Conservation (phyloP, 2,329 filamentous ascomycete species). For the Cephalotrichum gorgonifer region DNA sequence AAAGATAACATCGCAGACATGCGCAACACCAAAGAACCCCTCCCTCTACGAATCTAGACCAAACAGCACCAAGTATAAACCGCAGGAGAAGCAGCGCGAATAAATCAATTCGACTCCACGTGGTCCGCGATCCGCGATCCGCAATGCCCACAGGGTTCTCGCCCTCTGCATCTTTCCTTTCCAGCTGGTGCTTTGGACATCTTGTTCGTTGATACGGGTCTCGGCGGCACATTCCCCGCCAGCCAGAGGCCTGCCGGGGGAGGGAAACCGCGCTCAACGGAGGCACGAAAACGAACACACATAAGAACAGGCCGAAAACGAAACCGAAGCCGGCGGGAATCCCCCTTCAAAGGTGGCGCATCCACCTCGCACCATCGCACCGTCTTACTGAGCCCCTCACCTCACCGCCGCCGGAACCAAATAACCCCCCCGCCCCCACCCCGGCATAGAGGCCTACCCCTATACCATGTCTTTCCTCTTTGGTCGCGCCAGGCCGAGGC, state of each 20-base stretch:
- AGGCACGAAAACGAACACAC: not conserved
- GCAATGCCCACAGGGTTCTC: not conserved
- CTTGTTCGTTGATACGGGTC: not conserved
- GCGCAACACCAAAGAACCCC: not conserved
- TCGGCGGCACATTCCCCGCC: not conserved
- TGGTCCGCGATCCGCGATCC: not conserved
- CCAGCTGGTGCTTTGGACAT: not conserved
- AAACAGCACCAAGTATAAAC: not conserved
- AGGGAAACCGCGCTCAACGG: not conserved
- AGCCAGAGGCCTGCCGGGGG: not conserved
- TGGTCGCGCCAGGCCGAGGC: slow-evolving; percentile 38
- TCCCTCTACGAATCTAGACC: not conserved
- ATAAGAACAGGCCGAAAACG: not conserved
- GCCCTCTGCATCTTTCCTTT: not conserved
- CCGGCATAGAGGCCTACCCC: too few species aligned
- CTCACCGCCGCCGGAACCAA: not conserved
- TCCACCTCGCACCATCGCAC: not conserved
- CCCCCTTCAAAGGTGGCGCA: not conserved
- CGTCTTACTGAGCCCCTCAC: slow-evolving; percentile 1
- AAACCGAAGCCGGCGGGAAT: too few species aligned
- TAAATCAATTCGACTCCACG: not conserved
- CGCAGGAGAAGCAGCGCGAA: not conserved
- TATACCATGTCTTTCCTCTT: slow-evolving; percentile 48
- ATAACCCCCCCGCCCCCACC: too few species aligned
- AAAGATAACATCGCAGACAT: not conserved